Conservation (phyloP, 2,329 filamentous ascomycete species). For the Mycogone perniciosa region DNA sequence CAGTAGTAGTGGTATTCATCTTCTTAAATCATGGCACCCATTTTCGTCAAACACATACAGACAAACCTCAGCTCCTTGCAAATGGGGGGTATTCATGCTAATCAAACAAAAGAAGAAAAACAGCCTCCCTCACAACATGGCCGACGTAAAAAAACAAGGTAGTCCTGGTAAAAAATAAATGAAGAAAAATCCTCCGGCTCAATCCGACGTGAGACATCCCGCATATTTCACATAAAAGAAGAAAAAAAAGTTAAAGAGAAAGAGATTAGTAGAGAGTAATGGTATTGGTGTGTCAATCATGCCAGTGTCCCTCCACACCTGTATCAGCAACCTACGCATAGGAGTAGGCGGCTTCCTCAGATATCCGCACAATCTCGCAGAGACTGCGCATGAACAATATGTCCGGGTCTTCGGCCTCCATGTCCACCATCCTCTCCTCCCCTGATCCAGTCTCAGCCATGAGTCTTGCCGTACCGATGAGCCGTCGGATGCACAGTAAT, state of each 20-base stretch:
- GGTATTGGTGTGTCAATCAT: neutral
- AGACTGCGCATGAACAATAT: constrained; percentile 34
- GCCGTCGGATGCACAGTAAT: constrained; percentile 42
- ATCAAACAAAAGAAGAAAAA: constrained; percentile 1
- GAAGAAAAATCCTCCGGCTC: neutral
- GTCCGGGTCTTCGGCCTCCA: constrained; percentile 28
- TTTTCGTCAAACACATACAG: neutral
- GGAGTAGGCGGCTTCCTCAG: constrained; percentile 23
- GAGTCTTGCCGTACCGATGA: constrained; percentile 43
- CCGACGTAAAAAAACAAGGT: neutral
- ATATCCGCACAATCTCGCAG: constrained; percentile 37
- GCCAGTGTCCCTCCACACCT: neutral
- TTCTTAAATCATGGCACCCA: too few species aligned
- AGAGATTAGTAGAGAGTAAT: neutral
- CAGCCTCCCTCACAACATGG: neutral
- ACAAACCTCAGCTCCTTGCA: neutral
- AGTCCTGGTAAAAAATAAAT: neutral
- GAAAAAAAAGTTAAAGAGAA: neutral
- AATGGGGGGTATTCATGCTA: neutral
- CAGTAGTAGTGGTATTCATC: too few species aligned
- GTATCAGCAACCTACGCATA: neutral
- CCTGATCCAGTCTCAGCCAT: constrained; percentile 25
- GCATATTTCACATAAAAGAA: neutral
- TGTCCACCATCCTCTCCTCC: constrained; percentile 26
- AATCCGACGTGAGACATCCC: too few species aligned